Percentiles rank a stretch among this genome's conserved stretches.
Conservation (phyloP, 345 rosid species). For the Firmiana major region DNA sequence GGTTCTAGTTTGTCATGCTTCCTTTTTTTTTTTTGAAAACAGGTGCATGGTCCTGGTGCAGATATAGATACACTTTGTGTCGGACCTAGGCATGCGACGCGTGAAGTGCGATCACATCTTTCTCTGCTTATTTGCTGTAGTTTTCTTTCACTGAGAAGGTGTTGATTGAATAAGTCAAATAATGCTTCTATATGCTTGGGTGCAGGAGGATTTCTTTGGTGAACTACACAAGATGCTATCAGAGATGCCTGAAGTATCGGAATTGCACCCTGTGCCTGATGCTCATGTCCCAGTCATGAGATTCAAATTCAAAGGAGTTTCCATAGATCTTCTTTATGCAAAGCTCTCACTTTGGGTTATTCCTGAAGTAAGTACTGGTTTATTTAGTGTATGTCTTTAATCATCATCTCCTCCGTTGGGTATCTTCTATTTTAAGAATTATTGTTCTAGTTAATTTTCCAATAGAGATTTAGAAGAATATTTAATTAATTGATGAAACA, state of each 20-base stretch:
- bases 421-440: not conserved
- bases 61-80: constrained; percentile 96
- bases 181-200: constrained; percentile 15
- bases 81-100: constrained; percentile 89
- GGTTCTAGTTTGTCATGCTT: not conserved
- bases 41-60: constrained; percentile 99
- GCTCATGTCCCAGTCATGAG: constrained; percentile 94
- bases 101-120: constrained; percentile 72
- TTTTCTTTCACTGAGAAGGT: constrained; percentile 13
- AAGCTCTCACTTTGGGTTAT: constrained; percentile 85
- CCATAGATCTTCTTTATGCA: constrained; percentile 95
- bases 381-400: not conserved
- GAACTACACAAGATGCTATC: constrained; percentile 74
- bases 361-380: constrained; percentile 75
- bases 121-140: constrained; percentile 15
- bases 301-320: constrained; percentile 85
- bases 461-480: not conserved
- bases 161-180: constrained; percentile 21
- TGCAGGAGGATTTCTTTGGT: constrained; percentile 93
- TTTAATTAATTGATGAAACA: not conserved
- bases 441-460: not conserved
- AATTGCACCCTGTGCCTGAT: constrained; percentile 96
- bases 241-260: constrained; percentile 92
- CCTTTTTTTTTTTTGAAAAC: constrained; percentile 14
- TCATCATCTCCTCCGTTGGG: not conserved